A percentile compares a stretch with the other conserved stretches of the same genome.
Conservation (phyloP, 192 early-diverging fungal species). For the Ramicandelaber brevisporus region DNA sequence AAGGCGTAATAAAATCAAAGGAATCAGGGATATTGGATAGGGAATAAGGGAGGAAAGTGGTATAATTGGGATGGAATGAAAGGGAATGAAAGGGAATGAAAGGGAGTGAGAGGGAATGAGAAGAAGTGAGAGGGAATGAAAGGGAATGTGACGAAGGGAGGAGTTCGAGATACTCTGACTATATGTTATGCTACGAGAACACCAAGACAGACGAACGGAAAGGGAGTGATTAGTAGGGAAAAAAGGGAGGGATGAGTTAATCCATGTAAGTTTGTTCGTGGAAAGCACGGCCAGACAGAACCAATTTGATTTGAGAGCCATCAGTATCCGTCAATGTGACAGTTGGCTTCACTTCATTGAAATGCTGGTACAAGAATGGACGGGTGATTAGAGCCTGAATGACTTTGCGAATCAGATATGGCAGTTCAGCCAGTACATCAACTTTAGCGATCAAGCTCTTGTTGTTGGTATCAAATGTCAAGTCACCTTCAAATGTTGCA, state of each 20-base stretch:
- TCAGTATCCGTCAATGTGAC: too few relatives aligned
- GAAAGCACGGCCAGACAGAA: constrained; percentile 40
- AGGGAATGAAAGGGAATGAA: background rate
- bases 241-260: constrained; percentile 1
- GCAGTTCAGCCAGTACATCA: constrained; percentile 74
- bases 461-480: constrained; percentile 32
- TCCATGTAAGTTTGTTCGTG: constrained; percentile 55
- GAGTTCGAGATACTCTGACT: background rate
- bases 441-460: constrained; percentile 50
- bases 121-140: constrained; percentile 1
- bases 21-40: constrained; percentile 1
- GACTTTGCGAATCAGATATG: constrained; percentile 66
- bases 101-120: background rate
- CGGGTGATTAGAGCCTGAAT: constrained; percentile 82
- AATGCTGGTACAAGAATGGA: constrained; percentile 86
- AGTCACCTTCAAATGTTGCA: too few relatives aligned
- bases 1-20: background rate
- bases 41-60: background rate
- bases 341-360: constrained; percentile 40
- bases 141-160: background rate
- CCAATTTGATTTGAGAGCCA: too few relatives aligned
- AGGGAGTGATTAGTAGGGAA: too few relatives aligned
- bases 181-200: too few relatives aligned
- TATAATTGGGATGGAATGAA: constrained; percentile 1
- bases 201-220: too few relatives aligned